Conservation (phyloP, 306 rosid genomes). For the Calophaca sinica region DNA sequence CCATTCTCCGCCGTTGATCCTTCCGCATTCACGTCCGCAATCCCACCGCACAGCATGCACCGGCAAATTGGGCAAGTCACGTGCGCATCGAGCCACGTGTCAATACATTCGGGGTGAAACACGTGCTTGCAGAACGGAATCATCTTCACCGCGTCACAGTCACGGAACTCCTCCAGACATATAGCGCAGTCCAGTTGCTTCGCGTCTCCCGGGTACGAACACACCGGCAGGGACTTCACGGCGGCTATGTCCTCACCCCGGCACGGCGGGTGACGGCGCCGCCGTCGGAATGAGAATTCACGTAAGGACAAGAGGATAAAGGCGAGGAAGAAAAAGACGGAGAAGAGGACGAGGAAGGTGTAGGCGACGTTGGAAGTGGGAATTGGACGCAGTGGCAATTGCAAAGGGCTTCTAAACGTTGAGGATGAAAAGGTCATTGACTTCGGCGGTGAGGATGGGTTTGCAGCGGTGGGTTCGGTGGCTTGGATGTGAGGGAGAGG, state of each 20-base stretch:
- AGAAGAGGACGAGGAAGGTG: constrained; percentile 41
- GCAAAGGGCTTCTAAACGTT: background rate
- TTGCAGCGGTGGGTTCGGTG: background rate
- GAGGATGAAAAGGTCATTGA: background rate
- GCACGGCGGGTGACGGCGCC: background rate
- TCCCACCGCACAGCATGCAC: constrained; percentile 15
- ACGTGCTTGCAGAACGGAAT: constrained; percentile 61
- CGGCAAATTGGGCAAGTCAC: constrained; percentile 68
- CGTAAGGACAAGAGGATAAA: constrained; percentile 46
- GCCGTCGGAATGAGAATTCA: background rate
- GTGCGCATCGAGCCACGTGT: constrained; percentile 62
- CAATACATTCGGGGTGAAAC: constrained; percentile 63
- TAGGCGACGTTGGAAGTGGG: constrained; percentile 24
- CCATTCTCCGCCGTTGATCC: constrained; percentile 26
- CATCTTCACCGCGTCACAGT: constrained; percentile 49
- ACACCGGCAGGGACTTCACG: constrained; percentile 47
- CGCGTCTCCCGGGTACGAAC: constrained; percentile 22
- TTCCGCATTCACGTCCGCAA: background rate
- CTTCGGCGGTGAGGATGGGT: constrained; percentile 5
- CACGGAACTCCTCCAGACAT: constrained; percentile 56
- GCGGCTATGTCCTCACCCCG: background rate
- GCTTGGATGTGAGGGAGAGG: constrained; percentile 24
- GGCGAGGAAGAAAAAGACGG: constrained; percentile 44
- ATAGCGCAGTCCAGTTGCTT: constrained; percentile 58
- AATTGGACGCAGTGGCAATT: background rate